Evolutionary conservation across 306 rosid genomes (phyloP).

Genomic region (Vigna trinervia): DNA sequence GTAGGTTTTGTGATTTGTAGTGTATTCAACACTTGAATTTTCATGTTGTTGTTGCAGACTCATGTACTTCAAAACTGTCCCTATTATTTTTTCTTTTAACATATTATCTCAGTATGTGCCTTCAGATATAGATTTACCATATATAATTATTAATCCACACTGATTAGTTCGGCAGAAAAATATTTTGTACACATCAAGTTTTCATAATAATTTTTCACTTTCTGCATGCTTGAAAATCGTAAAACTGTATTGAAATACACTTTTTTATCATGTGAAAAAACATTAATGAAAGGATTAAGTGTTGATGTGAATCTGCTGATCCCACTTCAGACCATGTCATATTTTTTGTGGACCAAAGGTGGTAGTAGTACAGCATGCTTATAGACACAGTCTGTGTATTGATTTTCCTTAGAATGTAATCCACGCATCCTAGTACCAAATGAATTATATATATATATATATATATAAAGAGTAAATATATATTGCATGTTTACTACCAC

Average conservation of each 20-base stretch:
- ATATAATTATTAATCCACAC: too few species aligned
- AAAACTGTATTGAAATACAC: background rate
- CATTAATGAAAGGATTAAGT: background rate
- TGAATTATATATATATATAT: background rate
- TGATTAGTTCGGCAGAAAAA: too few species aligned
- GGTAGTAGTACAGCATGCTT: constrained; percentile 36
- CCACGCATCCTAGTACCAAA: constrained; percentile 40
- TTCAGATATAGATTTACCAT: too few species aligned
- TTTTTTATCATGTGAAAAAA: background rate
- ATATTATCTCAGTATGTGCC: too few species aligned
- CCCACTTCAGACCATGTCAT: constrained; percentile 15
- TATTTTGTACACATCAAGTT: too few species aligned
- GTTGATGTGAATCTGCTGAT: background rate
- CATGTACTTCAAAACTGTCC: background rate
- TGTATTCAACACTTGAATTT: background rate
- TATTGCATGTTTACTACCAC: constrained; percentile 32
- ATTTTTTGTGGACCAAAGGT: constrained; percentile 38
- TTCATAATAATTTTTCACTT: background rate
- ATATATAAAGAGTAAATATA: background rate
- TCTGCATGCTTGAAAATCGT: background rate
- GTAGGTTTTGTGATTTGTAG: background rate
- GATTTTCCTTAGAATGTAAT: constrained; percentile 50
- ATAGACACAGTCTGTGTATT: constrained; percentile 17
- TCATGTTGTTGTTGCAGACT: background rate
- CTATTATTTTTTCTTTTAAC: background rate